Percentiles rank a stretch among this genome's conserved stretches.
These are phyloP conservation scores for Penicillium hordei DNA, from an alignment of 2,329 filamentous ascomycete genomes.

Conservation along the genomic window DNA sequence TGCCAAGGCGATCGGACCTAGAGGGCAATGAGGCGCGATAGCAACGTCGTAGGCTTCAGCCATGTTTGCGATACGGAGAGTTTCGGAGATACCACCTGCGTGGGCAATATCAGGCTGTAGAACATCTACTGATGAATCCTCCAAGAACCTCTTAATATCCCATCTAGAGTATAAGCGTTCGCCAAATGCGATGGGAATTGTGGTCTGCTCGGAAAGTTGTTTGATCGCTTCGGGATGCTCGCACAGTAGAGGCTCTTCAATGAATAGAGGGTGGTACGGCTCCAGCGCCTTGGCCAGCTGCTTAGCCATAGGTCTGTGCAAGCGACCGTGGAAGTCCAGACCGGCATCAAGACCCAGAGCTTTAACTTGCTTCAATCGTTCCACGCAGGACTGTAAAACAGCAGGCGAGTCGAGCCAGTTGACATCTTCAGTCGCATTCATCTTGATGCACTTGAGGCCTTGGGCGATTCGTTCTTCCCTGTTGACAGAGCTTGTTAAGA, in stretches of 20 bases:
- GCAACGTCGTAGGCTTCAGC: constrained; percentile 72
- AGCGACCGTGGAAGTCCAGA: constrained; percentile 76
- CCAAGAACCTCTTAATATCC: constrained; percentile 71
- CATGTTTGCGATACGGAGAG: constrained; percentile 67
- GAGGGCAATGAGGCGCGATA: constrained; percentile 70
- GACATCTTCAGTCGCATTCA: constrained; percentile 76
- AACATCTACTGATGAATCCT: constrained; percentile 67
- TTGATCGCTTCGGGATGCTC: constrained; percentile 69
- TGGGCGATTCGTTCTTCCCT: constrained; percentile 48
- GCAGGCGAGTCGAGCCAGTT: constrained; percentile 74
- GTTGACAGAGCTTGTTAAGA: background rate
- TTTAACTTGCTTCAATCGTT: constrained; percentile 68
- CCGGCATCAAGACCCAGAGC: constrained; percentile 69
- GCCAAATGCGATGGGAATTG: constrained; percentile 68
- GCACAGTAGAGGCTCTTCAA: constrained; percentile 70
- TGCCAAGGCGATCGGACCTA: constrained; percentile 71
- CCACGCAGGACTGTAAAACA: constrained; percentile 62
- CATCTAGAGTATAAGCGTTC: constrained; percentile 71
- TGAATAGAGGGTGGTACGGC: constrained; percentile 68
- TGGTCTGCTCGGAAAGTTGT: constrained; percentile 64
- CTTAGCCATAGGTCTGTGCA: constrained; percentile 77
- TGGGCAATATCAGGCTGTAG: constrained; percentile 72
- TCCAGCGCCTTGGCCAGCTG: constrained; percentile 68
- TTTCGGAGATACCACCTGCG: constrained; percentile 70
- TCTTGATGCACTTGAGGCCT: constrained; percentile 60